These are phyloP conservation scores for Penicillium bovifimosum DNA, from an alignment of 495 filamentous ascomycete genomes.

Conservation along the genomic window DNA sequence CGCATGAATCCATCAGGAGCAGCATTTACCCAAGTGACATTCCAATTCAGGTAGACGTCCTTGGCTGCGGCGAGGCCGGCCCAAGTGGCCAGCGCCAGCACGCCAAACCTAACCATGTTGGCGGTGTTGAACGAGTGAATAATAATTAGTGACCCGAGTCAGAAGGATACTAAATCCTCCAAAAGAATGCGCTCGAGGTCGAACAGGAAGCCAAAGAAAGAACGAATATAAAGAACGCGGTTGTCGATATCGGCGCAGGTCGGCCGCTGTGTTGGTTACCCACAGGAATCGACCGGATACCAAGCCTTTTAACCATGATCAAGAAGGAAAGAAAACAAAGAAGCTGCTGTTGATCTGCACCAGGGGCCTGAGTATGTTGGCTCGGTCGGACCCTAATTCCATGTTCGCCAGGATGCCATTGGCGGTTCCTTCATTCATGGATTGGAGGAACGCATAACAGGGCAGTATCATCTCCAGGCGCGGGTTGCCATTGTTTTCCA, in stretches of 20 bases:
- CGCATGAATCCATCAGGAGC: conserved; percentile 73
- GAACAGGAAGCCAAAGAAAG: conserved; percentile 2
- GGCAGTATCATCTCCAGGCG: too few species aligned
- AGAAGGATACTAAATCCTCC: conserved; percentile 19
- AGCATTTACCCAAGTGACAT: conserved; percentile 73
- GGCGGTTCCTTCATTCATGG: conserved; percentile 12
- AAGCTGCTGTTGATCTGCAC: conserved; percentile 12
- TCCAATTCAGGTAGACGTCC: conserved; percentile 53
- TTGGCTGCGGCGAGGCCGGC: conserved; percentile 25
- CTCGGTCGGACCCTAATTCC: not conserved
- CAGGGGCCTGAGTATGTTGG: conserved; percentile 18
- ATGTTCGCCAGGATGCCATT: conserved; percentile 4
- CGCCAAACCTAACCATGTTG: conserved; percentile 19
- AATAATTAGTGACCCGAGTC: conserved; percentile 10
- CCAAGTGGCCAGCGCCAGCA: conserved; percentile 20
- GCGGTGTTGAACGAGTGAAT: conserved; percentile 15
- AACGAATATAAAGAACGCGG: conserved; percentile 7
- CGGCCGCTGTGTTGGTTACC: conserved; percentile 8
- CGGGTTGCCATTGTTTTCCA: not conserved
- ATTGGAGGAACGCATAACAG: not conserved
- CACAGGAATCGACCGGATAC: not conserved
- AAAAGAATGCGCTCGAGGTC: conserved; percentile 8
- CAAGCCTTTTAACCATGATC: conserved; percentile 5
- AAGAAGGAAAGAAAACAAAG: not conserved
- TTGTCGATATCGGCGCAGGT: conserved; percentile 18